These are phyloP conservation scores for Sphagnum magellanicum DNA, from an alignment of 228 moss, liverwort and hornwort species.

Conservation along the genomic window DNA sequence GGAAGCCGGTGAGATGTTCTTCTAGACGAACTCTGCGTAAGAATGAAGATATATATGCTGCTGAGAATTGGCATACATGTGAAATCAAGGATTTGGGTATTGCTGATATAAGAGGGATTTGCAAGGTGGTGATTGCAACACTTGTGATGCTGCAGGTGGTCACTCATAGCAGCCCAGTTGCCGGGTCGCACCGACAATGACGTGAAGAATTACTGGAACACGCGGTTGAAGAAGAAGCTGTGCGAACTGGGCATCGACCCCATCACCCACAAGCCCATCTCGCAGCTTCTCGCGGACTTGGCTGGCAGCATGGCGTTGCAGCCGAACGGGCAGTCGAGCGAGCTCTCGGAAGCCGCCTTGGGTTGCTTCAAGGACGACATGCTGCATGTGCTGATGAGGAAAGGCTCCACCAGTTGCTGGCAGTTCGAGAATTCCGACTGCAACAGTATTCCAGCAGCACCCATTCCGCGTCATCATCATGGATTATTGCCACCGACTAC, in stretches of 20 bases:
- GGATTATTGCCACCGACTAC: background rate
- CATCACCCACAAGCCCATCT: constrained; percentile 67
- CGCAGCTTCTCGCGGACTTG: constrained; percentile 63
- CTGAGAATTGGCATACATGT: too few species aligned
- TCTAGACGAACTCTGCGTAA: too few species aligned
- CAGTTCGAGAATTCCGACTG: constrained; percentile 43
- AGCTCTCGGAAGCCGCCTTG: constrained; percentile 63
- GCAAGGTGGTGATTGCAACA: too few species aligned
- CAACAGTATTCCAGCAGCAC: constrained; percentile 10
- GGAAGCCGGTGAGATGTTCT: constrained; percentile 43
- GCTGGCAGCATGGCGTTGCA: constrained; percentile 69
- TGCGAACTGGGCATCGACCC: constrained; percentile 75
- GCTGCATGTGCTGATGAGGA: constrained; percentile 60
- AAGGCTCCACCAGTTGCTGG: constrained; percentile 44
- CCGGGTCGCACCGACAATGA: constrained; percentile 69
- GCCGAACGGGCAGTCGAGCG: constrained; percentile 28
- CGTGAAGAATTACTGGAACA: constrained; percentile 72
- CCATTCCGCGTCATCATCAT: constrained; percentile 8
- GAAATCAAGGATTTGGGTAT: too few species aligned
- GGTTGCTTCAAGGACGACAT: constrained; percentile 75
- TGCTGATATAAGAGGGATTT: too few species aligned
- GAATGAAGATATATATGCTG: too few species aligned
- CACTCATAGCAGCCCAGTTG: constrained; percentile 63
- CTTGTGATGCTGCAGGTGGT: constrained; percentile 30
- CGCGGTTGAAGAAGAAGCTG: constrained; percentile 64